Percentiles rank a stretch among this genome's conserved stretches.
Conservation (phyloP, 371 early-diverging fungal genomes). For the Batkoa obscura region DNA sequence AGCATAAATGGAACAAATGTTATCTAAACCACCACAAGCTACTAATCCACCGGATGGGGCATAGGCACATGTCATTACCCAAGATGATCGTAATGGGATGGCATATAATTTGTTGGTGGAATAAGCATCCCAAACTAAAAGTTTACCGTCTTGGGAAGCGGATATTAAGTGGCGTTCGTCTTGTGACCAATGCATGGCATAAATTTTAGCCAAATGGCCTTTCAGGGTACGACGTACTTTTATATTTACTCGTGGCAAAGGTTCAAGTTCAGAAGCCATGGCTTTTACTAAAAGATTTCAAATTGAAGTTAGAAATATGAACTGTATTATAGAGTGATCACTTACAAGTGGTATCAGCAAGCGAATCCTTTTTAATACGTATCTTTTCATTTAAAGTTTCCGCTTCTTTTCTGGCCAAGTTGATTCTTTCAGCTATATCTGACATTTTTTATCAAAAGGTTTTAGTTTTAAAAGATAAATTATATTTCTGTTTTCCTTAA, state of each 20-base stretch:
- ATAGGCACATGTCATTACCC: slow-evolving; percentile 99
- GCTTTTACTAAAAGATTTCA: slow-evolving; percentile 13
- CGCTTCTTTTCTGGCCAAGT: slow-evolving; percentile 80
- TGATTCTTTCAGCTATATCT: slow-evolving; percentile 82
- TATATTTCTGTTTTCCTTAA: too few relatives aligned
- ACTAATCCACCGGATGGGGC: slow-evolving; percentile 94
- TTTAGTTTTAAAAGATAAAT: too few relatives aligned
- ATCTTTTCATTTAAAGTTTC: slow-evolving; percentile 90
- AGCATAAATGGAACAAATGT: slow-evolving; percentile 93
- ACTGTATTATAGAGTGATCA: not conserved
- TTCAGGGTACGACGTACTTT: slow-evolving; percentile 88
- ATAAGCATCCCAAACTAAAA: slow-evolving; percentile 97
- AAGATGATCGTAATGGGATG: slow-evolving; percentile 90
- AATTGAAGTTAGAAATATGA: too few relatives aligned
- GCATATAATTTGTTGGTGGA: slow-evolving; percentile 95
- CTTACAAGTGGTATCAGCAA: slow-evolving; percentile 84
- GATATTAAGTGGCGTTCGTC: slow-evolving; percentile 89
- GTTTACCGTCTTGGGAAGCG: slow-evolving; percentile 96
- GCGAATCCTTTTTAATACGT: slow-evolving; percentile 73
- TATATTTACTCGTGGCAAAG: slow-evolving; percentile 77
- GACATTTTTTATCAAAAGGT: slow-evolving; percentile 5
- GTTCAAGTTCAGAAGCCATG: slow-evolving; percentile 37
- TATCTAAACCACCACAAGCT: slow-evolving; percentile 98
- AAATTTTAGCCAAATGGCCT: slow-evolving; percentile 96
- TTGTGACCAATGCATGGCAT: slow-evolving; percentile 96